Evolutionary conservation across 257 asterid genomes (phyloP), one percentile per base, ranked within the genome.

Genomic region (Buddleja alternifolia): DNA sequence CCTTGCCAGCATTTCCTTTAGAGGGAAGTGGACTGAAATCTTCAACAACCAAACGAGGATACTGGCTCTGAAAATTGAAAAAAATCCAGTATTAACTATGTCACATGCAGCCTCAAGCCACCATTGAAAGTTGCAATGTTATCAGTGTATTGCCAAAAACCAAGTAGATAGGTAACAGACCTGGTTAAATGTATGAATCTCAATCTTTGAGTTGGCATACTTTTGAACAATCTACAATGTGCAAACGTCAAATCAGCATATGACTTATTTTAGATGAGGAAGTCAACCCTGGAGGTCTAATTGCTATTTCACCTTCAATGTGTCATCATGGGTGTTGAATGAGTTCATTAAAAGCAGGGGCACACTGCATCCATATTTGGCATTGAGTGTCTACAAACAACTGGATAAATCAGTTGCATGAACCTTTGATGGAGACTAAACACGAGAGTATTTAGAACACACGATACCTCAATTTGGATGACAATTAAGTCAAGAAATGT

Each of bases 261-360:
- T 51, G 63, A 48, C 45, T 47, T 40, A 21, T 25, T 36, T 50
- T 60, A 56, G 53, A 41, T 44, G 59, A 32, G 17, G 58, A 29
- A 32, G 47, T 39, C 75, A 17, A 19, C 45, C 57, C 20, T 32
- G 61, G 10, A 6, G 21, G 24, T 29, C 36, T 4, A 34, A 60
- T 17, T 25, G 36, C 21, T 68, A 57, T 50, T 69, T 78, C 72
- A 94, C 99, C 99, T 94, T 94, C 67, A 64, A 69, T 60, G 99
- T 91, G 68, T 94, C 98, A 78, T 94, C 98, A 65, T 94, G 99
- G 59, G 99, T 94, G 78, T 94, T 94, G 90, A 94, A 94, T 71
- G 99, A 94, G 80, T 94, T 94, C 99, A 94, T 94, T 60, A 94
- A 78, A 69, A 94, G 90, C 81, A 94, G 84, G 60, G 99, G 99